Percentiles rank a stretch among this genome's conserved stretches.
Conservation (phyloP, 441 rosid genomes). For the Adansonia gregorii region DNA sequence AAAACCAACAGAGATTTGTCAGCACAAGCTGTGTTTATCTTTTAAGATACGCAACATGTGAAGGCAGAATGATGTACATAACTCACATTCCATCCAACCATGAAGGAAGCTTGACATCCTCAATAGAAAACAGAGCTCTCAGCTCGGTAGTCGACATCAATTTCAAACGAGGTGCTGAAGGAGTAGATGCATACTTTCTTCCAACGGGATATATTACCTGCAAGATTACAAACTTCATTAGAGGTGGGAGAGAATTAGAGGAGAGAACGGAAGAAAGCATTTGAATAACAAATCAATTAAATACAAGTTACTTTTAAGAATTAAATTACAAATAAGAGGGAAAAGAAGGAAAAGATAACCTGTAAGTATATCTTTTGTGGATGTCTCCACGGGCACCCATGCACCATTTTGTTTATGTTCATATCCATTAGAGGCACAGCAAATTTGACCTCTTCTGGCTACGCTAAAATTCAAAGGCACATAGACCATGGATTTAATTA, state of each 20-base stretch:
- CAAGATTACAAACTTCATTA: slow-evolving; percentile 25
- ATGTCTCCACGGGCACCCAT: slow-evolving; percentile 88
- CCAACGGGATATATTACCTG: slow-evolving; percentile 82
- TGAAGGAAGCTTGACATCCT: slow-evolving; percentile 90
- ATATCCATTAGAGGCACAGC: slow-evolving; percentile 78
- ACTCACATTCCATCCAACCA: slow-evolving; percentile 94
- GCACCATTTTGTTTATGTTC: slow-evolving; percentile 77
- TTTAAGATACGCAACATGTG: slow-evolving; percentile 17
- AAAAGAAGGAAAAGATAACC: slow-evolving; percentile 47
- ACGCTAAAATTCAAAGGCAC: slow-evolving; percentile 48
- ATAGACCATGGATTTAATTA: slow-evolving; percentile 31
- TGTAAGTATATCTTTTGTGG: slow-evolving; percentile 85
- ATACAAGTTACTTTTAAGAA: slow-evolving; percentile 17
- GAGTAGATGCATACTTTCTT: slow-evolving; percentile 65
- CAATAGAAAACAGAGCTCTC: slow-evolving; percentile 68
- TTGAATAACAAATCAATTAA: not conserved
- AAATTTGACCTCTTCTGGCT: slow-evolving; percentile 93
- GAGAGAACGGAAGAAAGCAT: not conserved
- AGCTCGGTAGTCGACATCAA: slow-evolving; percentile 70
- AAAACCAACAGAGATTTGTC: slow-evolving; percentile 22
- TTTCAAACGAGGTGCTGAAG: slow-evolving; percentile 87
- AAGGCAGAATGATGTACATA: slow-evolving; percentile 16
- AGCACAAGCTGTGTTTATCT: not conserved
- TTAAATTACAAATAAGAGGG: slow-evolving; percentile 8
- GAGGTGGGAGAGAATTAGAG: slow-evolving; percentile 7